Conservation (phyloP, 2,329 filamentous ascomycete genomes). For the Calycina herbarum region DNA sequence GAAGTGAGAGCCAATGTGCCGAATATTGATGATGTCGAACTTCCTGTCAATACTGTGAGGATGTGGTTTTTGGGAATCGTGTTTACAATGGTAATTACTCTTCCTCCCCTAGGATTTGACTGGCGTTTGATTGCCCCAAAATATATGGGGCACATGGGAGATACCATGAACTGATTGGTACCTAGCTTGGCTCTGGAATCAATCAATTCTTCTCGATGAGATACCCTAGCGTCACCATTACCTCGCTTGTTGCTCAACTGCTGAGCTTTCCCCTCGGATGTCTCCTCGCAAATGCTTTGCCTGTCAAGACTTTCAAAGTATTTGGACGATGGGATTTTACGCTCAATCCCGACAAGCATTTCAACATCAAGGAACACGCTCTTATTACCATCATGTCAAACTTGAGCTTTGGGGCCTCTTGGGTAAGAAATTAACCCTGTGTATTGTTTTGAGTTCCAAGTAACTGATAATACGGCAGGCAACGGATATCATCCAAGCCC, state of each 20-base stretch:
- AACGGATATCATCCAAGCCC: neutral
- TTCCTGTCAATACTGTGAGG: slow-evolving; percentile 66
- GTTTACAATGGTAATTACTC: slow-evolving; percentile 35
- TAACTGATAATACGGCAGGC: neutral
- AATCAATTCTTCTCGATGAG: slow-evolving; percentile 33
- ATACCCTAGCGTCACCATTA: slow-evolving; percentile 35
- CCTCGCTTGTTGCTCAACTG: slow-evolving; percentile 29
- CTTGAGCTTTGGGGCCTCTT: slow-evolving; percentile 41
- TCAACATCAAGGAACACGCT: slow-evolving; percentile 69
- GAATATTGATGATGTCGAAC: slow-evolving; percentile 63
- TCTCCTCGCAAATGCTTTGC: slow-evolving; percentile 4
- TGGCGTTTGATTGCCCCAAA: too few relatives aligned
- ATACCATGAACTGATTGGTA: neutral
- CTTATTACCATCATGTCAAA: slow-evolving; percentile 63
- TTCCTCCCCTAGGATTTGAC: neutral
- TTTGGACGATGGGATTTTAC: slow-evolving; percentile 43
- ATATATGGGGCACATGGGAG: too few relatives aligned
- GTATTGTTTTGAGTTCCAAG: slow-evolving; percentile 29
- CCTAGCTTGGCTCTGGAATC: slow-evolving; percentile 27
- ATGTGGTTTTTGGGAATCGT: slow-evolving; percentile 59
- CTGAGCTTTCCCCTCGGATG: slow-evolving; percentile 8
- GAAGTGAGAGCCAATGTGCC: slow-evolving; percentile 53
- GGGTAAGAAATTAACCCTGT: slow-evolving; percentile 41
- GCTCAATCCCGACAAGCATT: slow-evolving; percentile 64
- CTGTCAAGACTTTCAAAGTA: slow-evolving; percentile 42